Percentiles rank a stretch among this genome's conserved stretches.
Conservation (phyloP, 805 yeast species). For the Grigorovia transvaalensis region DNA sequence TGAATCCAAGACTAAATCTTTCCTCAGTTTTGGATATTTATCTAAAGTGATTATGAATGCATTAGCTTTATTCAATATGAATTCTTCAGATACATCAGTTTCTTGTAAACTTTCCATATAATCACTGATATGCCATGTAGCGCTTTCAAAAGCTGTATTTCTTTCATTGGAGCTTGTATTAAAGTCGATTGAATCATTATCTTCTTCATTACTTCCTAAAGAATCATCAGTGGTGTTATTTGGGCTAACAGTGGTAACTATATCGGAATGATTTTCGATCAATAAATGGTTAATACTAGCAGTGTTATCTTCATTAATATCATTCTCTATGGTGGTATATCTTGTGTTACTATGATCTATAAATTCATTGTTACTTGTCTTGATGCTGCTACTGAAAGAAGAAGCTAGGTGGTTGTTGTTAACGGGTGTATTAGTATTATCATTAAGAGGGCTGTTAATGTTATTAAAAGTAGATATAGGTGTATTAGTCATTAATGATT, state of each 20-base stretch:
- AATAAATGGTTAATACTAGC: background rate
- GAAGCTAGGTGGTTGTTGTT: background rate
- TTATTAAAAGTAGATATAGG: background rate
- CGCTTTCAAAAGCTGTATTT: conserved; percentile 14
- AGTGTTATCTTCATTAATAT: background rate
- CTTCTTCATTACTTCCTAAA: background rate
- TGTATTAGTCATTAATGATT: background rate
- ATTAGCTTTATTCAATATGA: conserved; percentile 46
- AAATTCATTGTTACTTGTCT: background rate
- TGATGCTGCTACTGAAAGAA: background rate
- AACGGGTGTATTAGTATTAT: background rate
- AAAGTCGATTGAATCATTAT: background rate
- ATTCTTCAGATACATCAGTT: conserved; percentile 14
- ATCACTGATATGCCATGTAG: conserved; percentile 29
- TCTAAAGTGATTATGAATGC: conserved; percentile 48
- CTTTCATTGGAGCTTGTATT: background rate
- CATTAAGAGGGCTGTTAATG: background rate
- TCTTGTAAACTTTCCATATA: conserved; percentile 28
- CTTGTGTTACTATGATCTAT: background rate
- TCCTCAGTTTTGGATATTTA: conserved; percentile 47
- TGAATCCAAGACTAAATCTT: conserved; percentile 52
- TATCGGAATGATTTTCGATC: background rate
- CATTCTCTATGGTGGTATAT: background rate
- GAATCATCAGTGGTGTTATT: background rate
- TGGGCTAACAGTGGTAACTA: background rate